Percentiles rank a stretch among this genome's conserved stretches.
phyloP scores from a whole-genome alignment of 306 rosid genomes.

The Abrus pulchellus region DNA sequence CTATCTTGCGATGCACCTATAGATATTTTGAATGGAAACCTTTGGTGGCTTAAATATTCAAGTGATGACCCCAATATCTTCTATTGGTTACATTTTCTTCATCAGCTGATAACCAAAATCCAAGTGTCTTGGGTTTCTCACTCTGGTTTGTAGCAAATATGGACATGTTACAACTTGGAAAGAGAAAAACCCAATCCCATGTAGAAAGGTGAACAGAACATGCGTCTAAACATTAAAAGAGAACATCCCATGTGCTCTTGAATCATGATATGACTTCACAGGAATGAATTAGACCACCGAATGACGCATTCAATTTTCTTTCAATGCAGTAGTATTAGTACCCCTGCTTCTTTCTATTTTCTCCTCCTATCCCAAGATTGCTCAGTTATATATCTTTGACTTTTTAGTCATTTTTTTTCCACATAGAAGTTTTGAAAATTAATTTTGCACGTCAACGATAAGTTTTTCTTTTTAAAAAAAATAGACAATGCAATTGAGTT shows the following conservation, averaged over 20 bases:
- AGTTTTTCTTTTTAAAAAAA: not conserved
- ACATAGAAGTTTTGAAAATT: not conserved
- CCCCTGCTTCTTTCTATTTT: not conserved
- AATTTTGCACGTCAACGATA: not conserved
- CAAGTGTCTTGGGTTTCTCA: not conserved
- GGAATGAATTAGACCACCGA: slow-evolving; percentile 7
- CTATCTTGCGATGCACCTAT: not conserved
- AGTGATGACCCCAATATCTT: not conserved
- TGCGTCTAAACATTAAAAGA: not conserved
- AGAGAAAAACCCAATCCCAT: not conserved
- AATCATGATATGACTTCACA: slow-evolving; percentile 4
- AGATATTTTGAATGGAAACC: slow-evolving; percentile 2
- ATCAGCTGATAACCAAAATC: not conserved
- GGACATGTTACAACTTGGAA: not conserved
- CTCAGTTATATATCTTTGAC: not conserved
- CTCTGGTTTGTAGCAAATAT: not conserved
- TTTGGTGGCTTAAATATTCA: not conserved
- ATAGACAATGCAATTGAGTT: not conserved
- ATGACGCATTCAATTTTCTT: not conserved
- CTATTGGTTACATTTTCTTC: not conserved
- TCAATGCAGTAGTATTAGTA: not conserved
- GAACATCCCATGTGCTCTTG: slow-evolving; percentile 45
- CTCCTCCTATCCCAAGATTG: not conserved
- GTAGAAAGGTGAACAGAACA: slow-evolving; percentile 17
- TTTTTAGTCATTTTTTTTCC: no score